Evolutionary conservation across 495 filamentous ascomycete genomes (phyloP).

Genomic region (Annulohypoxylon maeteangense): DNA sequence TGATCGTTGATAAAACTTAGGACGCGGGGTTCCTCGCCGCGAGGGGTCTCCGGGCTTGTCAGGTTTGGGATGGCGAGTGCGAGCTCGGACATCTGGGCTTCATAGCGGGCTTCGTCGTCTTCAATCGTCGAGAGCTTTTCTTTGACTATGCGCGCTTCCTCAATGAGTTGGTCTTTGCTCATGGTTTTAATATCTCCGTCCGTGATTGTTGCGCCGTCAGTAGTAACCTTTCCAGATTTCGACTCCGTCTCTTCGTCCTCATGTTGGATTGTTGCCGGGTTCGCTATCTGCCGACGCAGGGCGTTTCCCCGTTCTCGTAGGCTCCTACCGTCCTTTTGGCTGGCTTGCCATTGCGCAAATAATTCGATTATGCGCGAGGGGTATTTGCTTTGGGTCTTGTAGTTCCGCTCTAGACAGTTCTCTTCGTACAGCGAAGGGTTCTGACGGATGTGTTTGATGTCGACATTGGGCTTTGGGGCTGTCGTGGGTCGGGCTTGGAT

Average conservation of each 20-base stretch:
- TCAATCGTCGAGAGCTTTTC: constrained; percentile 68
- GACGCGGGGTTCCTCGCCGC: constrained; percentile 66
- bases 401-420: constrained; percentile 89
- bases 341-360: constrained; percentile 70
- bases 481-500: constrained; percentile 64
- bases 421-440: constrained; percentile 79
- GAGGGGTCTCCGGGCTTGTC: constrained; percentile 78
- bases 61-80: constrained; percentile 88
- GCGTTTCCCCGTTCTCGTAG: constrained; percentile 69
- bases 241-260: constrained; percentile 48
- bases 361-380: constrained; percentile 76
- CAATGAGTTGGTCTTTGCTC: constrained; percentile 62
- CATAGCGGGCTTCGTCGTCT: constrained; percentile 65
- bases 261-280: constrained; percentile 53
- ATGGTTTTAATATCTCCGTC: constrained; percentile 37
- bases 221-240: neutral
- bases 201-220: neutral
- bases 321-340: constrained; percentile 63
- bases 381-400: constrained; percentile 70
- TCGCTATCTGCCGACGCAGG: constrained; percentile 60
- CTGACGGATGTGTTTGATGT: constrained; percentile 89
- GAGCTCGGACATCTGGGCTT: constrained; percentile 75
- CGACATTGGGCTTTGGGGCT: constrained; percentile 81
- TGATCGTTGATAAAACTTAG: constrained; percentile 80
- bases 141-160: constrained; percentile 77